Base-by-base conservation (phyloP, 169 alveolate genomes). In the Plasmodium gaboni region DNA sequence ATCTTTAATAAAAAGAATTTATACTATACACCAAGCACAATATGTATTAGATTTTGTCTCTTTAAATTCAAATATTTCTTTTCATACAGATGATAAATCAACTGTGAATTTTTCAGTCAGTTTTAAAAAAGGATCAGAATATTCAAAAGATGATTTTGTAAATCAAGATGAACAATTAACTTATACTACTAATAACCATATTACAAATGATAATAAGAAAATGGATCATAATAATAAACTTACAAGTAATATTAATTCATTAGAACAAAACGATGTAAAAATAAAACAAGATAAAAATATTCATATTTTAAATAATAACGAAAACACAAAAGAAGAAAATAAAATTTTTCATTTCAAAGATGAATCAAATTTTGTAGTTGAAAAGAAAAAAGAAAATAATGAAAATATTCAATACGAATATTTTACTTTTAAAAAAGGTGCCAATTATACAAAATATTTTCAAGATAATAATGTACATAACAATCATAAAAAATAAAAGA, bases 351-450 rank as follows among this genome's bases (percentile, higher is more conserved):
- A 83, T 46, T 83, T 83, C 59, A 55, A 60, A 1, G 85, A 83
- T 2, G 91, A 83, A 24, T 17, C 72, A 6, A 67, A 83, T 83
- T 83, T 53, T 60, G 83, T 83, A 38, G 59, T 83, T 19, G 91
- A 83, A 32, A 68, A 83, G 60, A 83, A 83, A 63, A 83, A 83
- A 19, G 91, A 83, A 57, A 68, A 83, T 28, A 42, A 28, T 53
- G 91, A 83, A 48, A 26, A 68, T 15, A 32, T 83, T 22, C 60
- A 83, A 71, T 63, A 68, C 15, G 85, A 83, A 68, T 83, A 83
- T 68, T 83, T 51, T 44, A 83, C 91, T n/a, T 83, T 83, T 67
- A 83, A 67, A 68, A 83, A 83, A 50, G 91, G 91, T 28, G 83
- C 91, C 9, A 68, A 83, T 68, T 83, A 83, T 67, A 83, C 91